Evolutionary conservation across 495 filamentous ascomycete species (phyloP).

Genomic region (Clavariopsis aquatica): DNA sequence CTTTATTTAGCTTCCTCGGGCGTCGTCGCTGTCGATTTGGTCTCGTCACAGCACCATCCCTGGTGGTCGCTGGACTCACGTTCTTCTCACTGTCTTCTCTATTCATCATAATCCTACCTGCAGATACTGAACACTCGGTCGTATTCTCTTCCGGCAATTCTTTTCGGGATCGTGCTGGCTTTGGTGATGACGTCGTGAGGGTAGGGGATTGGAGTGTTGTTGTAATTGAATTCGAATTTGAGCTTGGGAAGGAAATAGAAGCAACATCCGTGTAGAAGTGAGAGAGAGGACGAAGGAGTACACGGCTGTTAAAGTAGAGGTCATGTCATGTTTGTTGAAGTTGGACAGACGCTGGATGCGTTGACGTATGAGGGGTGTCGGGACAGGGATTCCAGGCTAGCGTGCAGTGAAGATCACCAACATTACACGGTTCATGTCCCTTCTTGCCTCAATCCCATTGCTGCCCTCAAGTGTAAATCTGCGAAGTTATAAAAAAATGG

Average conservation of each 20-base stretch:
- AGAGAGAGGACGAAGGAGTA: neutral
- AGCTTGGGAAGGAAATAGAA: neutral
- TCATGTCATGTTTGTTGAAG: constrained; percentile 20
- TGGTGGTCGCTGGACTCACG: neutral
- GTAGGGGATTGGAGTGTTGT: constrained; percentile 19
- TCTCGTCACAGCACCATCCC: constrained; percentile 14
- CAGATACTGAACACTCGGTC: constrained; percentile 16
- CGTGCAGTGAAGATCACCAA: constrained; percentile 21
- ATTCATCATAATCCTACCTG: constrained; percentile 20
- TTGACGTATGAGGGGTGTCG: constrained; percentile 34
- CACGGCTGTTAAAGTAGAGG: neutral
- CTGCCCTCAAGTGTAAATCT: no score
- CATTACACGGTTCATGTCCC: neutral
- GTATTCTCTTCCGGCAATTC: neutral
- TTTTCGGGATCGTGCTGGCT: neutral
- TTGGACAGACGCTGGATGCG: constrained; percentile 11
- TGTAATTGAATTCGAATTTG: constrained; percentile 10
- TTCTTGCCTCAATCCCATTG: neutral
- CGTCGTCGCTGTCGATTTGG: constrained; percentile 26
- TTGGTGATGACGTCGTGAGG: constrained; percentile 11
- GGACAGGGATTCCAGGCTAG: constrained; percentile 10
- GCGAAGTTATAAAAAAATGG: no score
- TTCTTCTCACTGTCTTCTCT: constrained; percentile 14
- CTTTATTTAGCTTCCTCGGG: constrained; percentile 34
- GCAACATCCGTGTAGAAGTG: neutral